These are phyloP conservation scores for Phytopythium ostracodes DNA, from an alignment of 352 stramenopile genomes.

Conservation along the genomic window DNA sequence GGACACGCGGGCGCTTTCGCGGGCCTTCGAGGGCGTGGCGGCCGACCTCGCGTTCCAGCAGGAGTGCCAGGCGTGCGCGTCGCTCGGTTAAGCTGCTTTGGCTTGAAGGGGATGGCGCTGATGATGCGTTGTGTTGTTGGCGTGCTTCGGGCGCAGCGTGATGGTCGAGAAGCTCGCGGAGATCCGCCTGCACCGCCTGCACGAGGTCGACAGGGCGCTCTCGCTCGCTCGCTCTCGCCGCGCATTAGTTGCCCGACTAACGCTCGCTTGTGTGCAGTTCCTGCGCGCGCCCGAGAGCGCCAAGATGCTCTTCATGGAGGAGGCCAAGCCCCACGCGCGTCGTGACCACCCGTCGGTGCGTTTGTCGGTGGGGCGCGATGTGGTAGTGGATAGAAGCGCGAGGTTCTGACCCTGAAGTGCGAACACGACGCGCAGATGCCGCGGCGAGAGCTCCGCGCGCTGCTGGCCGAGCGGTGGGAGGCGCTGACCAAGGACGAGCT, in stretches of 20 bases:
- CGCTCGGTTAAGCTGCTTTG: no score
- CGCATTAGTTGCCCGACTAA: not conserved
- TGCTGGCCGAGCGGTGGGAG: slow-evolving; percentile 24
- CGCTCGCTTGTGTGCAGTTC: slow-evolving; percentile 17
- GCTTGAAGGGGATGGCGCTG: no score
- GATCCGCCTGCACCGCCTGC: slow-evolving; percentile 42
- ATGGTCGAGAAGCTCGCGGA: slow-evolving; percentile 40
- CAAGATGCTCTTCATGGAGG: slow-evolving; percentile 34
- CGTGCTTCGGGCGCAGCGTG: slow-evolving; percentile 19
- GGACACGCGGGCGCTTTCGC: slow-evolving; percentile 27
- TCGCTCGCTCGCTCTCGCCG: not conserved
- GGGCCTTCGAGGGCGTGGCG: slow-evolving; percentile 25
- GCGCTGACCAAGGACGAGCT: slow-evolving; percentile 23
- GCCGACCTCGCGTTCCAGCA: slow-evolving; percentile 33
- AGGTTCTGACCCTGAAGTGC: not conserved
- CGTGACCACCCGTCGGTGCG: slow-evolving; percentile 21
- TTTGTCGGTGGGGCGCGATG: no score
- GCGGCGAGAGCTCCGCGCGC: slow-evolving; percentile 19
- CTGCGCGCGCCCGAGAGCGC: slow-evolving; percentile 24
- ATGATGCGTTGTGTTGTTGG: no score
- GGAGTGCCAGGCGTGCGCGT: slow-evolving; percentile 39
- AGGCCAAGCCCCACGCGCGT: slow-evolving; percentile 16
- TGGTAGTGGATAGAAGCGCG: no score
- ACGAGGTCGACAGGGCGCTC: slow-evolving; percentile 15
- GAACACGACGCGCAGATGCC: slow-evolving; percentile 14